Conservation (phyloP, 495 filamentous ascomycete genomes). For the Penicillium coprophilum region DNA sequence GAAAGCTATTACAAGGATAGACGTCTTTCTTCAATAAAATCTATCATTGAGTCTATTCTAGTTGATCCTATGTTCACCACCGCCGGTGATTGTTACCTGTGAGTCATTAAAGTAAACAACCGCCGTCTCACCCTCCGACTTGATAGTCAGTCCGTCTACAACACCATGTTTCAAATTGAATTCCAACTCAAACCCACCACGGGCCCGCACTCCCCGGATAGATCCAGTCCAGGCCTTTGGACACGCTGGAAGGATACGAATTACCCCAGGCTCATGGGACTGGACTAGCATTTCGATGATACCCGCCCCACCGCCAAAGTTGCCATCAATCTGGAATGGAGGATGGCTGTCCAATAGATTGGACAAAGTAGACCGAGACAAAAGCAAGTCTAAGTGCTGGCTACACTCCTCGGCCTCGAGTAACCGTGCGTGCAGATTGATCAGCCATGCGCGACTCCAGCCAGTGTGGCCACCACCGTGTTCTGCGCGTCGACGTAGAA, state of each 20-base stretch:
- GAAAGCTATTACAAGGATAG: not conserved
- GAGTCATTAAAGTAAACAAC: slow-evolving; percentile 24
- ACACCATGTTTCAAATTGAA: slow-evolving; percentile 36
- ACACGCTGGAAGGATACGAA: slow-evolving; percentile 47
- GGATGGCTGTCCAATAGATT: slow-evolving; percentile 47
- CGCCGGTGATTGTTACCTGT: slow-evolving; percentile 12
- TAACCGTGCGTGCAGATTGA: slow-evolving; percentile 39
- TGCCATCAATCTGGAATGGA: slow-evolving; percentile 54
- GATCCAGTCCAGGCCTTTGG: slow-evolving; percentile 38
- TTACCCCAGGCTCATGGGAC: slow-evolving; percentile 44
- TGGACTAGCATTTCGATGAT: slow-evolving; percentile 54
- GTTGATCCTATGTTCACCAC: slow-evolving; percentile 13
- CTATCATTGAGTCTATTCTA: not conserved
- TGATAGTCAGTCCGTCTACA: slow-evolving; percentile 20
- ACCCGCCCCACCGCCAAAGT: slow-evolving; percentile 50
- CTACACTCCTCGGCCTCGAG: slow-evolving; percentile 33
- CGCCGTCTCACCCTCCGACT: slow-evolving; percentile 17
- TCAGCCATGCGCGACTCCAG: slow-evolving; percentile 51
- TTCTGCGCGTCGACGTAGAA: slow-evolving; percentile 37
- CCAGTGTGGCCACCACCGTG: slow-evolving; percentile 49
- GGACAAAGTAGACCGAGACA: slow-evolving; percentile 40
- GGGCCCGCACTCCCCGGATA: slow-evolving; percentile 40
- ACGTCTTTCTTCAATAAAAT: not conserved
- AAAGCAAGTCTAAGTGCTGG: slow-evolving; percentile 36
- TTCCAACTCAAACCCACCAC: slow-evolving; percentile 43